Evolutionary conservation across 805 yeast genomes (phyloP), one percentile per base, ranked within the genome.

Genomic region (Yarrowia hollandica): DNA sequence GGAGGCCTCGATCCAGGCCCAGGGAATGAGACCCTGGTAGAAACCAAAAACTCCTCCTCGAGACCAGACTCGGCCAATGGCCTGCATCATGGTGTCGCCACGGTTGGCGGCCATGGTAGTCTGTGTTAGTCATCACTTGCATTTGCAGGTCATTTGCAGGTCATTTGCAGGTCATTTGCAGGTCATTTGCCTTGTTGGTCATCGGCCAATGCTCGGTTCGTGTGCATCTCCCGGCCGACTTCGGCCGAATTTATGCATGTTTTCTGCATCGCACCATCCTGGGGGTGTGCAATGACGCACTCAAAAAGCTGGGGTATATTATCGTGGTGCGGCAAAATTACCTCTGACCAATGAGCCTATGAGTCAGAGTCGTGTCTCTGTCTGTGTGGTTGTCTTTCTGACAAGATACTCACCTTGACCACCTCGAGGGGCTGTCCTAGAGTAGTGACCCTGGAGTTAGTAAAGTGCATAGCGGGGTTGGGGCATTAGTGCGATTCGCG

Each of bases 1-100:
- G n/a, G 96, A 88, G 9, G 97, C 99, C 74, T 92, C 99, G 66
- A 94, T 88, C 97, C 98, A 91, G 6, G 98, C 99, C 99, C 99
- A 94, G 46, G 99, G 99, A 64, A 92, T 91, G 70, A 94, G 79
- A 28, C 99, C 99, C 74, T 94, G 99, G 75, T 91, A 94, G 76
- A 91, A 94, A 0, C 98, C 99, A 25, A 82, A 70, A 15, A 86
- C 67, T 57, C 99, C 99, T 64, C 99, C 99, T 68, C 99, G 83
- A 14, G 94, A 80, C 94, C 96, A 90, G 62, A 94, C 91, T 37
- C 83, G 78, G 61, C 79, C 79, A 56, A 85, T 79, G 23, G 96
- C 88, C 65, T 83, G 83, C 10, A 82, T 65, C 63, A 94, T 75
- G 1, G 83, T 71, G 62, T 92, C 77, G 26, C 79, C 76, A 71